Conservation (phyloP, 2,329 filamentous ascomycete species). For the Aspergillus fumigatus region DNA sequence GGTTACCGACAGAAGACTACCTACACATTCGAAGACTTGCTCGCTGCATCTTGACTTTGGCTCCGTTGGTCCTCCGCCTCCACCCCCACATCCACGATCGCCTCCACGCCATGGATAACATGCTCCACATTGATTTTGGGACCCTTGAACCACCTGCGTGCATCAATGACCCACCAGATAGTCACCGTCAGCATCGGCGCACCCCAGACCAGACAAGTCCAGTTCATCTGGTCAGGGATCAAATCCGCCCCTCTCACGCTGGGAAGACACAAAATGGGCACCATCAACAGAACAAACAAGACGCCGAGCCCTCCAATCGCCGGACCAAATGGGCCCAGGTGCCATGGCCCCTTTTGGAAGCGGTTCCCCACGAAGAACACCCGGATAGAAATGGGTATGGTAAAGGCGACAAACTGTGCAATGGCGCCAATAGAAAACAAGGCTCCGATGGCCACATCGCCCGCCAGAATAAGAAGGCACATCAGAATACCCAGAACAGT, state of each 20-base stretch:
- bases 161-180: constrained; percentile 61
- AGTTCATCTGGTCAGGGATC: constrained; percentile 57
- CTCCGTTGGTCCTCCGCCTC: constrained; percentile 8
- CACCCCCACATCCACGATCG: constrained; percentile 22
- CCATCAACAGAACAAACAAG: constrained; percentile 60
- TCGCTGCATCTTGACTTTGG: not conserved
- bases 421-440: constrained; percentile 68
- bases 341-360: constrained; percentile 65
- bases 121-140: constrained; percentile 65
- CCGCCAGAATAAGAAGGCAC: constrained; percentile 62
- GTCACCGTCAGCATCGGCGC: constrained; percentile 56
- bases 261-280: constrained; percentile 65
- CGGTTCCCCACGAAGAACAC: constrained; percentile 53
- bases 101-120: constrained; percentile 26
- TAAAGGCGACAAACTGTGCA: constrained; percentile 56
- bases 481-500: constrained; percentile 55
- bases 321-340: constrained; percentile 57
- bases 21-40: not conserved
- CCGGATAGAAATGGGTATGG: constrained; percentile 41
- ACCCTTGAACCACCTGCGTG: constrained; percentile 65
- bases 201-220: constrained; percentile 64
- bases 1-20: not conserved
- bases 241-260: constrained; percentile 53
- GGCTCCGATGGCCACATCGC: constrained; percentile 59
- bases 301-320: constrained; percentile 55